Evolutionary conservation across 352 stramenopile species (phyloP), one percentile per base, ranked within the genome.

Genomic region (Phytophthora agathidicida): DNA sequence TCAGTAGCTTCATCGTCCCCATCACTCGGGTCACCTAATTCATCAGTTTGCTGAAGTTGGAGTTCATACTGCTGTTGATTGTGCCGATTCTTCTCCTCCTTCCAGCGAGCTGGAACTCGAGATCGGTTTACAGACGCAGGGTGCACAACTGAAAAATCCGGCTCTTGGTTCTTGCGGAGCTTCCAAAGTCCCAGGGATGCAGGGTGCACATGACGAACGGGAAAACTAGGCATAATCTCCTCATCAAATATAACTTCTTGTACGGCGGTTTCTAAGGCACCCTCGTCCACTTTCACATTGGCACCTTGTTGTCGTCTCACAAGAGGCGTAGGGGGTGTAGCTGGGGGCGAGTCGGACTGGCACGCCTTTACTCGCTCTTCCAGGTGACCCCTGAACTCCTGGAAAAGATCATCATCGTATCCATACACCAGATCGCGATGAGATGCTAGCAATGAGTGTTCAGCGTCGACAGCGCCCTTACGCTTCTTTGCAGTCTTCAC

Each of bases 341-440:
- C n/a, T 36, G 44, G 37, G 22, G 39, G 14, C 7, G 48, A 48
- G 7, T 63, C 26, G 1, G 47, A 53, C 14, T 64, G 35, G 11
- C 31, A 66, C 8, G 33, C 28, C 36, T 77, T 66, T n/a, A 56
- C 57, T 44, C 62, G 51, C 46, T 54, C 45, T 54, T 88, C 72
- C 8, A 94, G 47, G 5, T 56, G 71, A 22, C 16, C 30, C 1
- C 76, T 65, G 30, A 86, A 93, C 0, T 71, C 55, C n/a, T 72
- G 37, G 52, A 90, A 96, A 41, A 81, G 48, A 28, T 86, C 73
- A 36, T 94, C 86, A 45, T 96, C 77, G 50, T 93, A 96, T 44
- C 80, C 78, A 39, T 83, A 79, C 7, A 94, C 86, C 7, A 96
- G 58, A 11, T 91, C 71, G 10, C 69, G 69, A 58, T 89, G 64